Percentiles rank a stretch among this genome's conserved stretches.
These are phyloP conservation scores for Peronospora tabacina DNA, from an alignment of 352 stramenopile species.

Conservation along the genomic window DNA sequence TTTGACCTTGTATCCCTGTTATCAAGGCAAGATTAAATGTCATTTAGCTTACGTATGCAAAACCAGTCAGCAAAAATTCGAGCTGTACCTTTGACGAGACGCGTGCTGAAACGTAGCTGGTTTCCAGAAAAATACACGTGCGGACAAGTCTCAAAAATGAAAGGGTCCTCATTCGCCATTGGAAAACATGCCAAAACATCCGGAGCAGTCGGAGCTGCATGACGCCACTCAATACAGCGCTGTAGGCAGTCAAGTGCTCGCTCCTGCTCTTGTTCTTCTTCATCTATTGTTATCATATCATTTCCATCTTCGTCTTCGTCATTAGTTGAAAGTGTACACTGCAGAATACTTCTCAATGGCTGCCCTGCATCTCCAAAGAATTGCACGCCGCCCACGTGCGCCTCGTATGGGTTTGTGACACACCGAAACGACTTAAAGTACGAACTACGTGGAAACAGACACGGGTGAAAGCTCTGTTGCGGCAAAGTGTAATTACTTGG, in stretches of 20 bases:
- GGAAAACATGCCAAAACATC: slow-evolving; percentile 89
- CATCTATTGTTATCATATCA: slow-evolving; percentile 21
- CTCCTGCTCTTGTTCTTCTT: slow-evolving; percentile 20
- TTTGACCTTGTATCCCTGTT: slow-evolving; percentile 33
- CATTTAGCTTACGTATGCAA: background rate
- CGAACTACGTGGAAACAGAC: slow-evolving; percentile 82
- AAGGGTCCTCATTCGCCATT: slow-evolving; percentile 86
- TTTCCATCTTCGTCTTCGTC: slow-evolving; percentile 30
- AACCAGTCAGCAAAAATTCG: background rate
- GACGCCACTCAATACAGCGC: slow-evolving; percentile 82
- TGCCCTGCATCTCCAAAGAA: slow-evolving; percentile 86
- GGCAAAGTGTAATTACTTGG: slow-evolving; percentile 87
- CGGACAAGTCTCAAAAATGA: slow-evolving; percentile 83
- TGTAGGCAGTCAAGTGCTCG: slow-evolving; percentile 47
- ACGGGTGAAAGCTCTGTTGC: slow-evolving; percentile 92
- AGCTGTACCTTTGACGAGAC: slow-evolving; percentile 45
- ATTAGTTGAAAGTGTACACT: slow-evolving; percentile 38
- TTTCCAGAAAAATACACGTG: slow-evolving; percentile 92
- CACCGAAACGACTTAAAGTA: slow-evolving; percentile 76
- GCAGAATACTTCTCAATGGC: slow-evolving; percentile 80
- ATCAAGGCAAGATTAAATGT: slow-evolving; percentile 6
- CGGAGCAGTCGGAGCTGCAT: slow-evolving; percentile 90
- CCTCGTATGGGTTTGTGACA: slow-evolving; percentile 92
- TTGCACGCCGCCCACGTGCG: slow-evolving; percentile 42
- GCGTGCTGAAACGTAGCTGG: slow-evolving; percentile 76